Evolutionary conservation across 2,329 filamentous ascomycete species (phyloP).

Genomic region (Rhinocladiella mackenziei): DNA sequence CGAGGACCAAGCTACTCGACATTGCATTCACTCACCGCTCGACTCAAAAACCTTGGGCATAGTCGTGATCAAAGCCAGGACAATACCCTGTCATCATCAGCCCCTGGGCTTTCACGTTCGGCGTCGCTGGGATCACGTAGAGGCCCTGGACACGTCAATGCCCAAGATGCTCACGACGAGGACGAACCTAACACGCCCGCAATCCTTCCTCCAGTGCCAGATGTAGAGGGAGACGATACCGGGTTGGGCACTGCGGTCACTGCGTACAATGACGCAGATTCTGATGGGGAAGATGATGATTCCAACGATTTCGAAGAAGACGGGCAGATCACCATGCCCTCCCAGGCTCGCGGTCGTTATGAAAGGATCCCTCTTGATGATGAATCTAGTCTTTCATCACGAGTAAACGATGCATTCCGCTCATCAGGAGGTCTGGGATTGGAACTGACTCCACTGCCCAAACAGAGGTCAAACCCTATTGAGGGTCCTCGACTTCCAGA

Average conservation of each 20-base stretch:
- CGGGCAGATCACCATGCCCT: constrained; percentile 19
- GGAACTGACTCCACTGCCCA: constrained; percentile 9
- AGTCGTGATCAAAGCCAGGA: constrained; percentile 38
- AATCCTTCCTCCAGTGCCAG: constrained; percentile 20
- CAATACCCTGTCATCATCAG: constrained; percentile 3
- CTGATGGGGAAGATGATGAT: no score
- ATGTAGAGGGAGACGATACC: constrained; percentile 33
- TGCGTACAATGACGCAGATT: constrained; percentile 35
- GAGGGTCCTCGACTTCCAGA: constrained; percentile 33
- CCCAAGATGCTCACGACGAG: constrained; percentile 32
- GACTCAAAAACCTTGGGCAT: constrained; percentile 40
- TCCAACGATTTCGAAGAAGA: constrained; percentile 13
- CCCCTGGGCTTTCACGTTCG: constrained; percentile 30
- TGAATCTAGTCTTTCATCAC: constrained; percentile 18
- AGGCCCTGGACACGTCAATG: constrained; percentile 37
- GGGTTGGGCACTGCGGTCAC: constrained; percentile 26
- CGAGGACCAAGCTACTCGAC: constrained; percentile 33
- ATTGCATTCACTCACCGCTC: constrained; percentile 35
- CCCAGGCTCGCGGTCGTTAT: constrained; percentile 12
- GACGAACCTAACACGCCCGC: constrained; percentile 22
- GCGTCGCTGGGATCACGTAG: constrained; percentile 40
- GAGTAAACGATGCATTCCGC: constrained; percentile 25
- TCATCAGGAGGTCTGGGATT: constrained; percentile 21
- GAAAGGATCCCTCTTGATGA: constrained; percentile 15
- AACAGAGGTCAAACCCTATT: background rate